A percentile compares a stretch with the other conserved stretches of the same genome.
These are phyloP conservation scores for Alternaria dauci DNA, from an alignment of 2,329 filamentous ascomycete species.

Conservation along the genomic window DNA sequence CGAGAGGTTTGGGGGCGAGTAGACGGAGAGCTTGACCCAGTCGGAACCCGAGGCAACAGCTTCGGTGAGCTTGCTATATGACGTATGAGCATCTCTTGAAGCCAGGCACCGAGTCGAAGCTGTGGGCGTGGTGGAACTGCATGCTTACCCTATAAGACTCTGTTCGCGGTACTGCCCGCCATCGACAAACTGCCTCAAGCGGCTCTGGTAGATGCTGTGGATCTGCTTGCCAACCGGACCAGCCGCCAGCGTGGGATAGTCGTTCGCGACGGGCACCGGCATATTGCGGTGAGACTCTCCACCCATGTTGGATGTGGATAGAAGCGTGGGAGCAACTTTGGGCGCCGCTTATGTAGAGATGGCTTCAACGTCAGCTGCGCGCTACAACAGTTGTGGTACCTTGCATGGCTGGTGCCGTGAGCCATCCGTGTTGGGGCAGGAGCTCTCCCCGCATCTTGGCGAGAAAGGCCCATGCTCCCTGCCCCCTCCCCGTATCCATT, in stretches of 20 bases:
- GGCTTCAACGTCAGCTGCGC: constrained; percentile 15
- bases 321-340: neutral
- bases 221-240: constrained; percentile 63
- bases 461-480: constrained; percentile 16
- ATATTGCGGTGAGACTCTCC: constrained; percentile 46
- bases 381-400: constrained; percentile 28
- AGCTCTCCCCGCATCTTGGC: constrained; percentile 41
- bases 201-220: constrained; percentile 81
- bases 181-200: constrained; percentile 81
- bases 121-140: neutral
- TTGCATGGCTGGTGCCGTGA: constrained; percentile 29
- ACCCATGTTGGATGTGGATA: constrained; percentile 41
- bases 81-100: constrained; percentile 23
- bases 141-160: constrained; percentile 73
- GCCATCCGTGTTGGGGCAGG: constrained; percentile 17
- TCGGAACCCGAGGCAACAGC: constrained; percentile 72
- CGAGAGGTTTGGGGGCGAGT: constrained; percentile 79
- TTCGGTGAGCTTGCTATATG: constrained; percentile 73
- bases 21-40: constrained; percentile 84
- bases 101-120: neutral
- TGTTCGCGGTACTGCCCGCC: constrained; percentile 74
- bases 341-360: constrained; percentile 4
- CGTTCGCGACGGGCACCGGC: constrained; percentile 27
- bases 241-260: constrained; percentile 47
- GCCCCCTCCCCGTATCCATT: constrained; percentile 14